Evolutionary conservation across 2,329 filamentous ascomycete genomes (phyloP), one percentile per base, ranked within the genome.

Genomic region (Thermoascus crustaceus): DNA sequence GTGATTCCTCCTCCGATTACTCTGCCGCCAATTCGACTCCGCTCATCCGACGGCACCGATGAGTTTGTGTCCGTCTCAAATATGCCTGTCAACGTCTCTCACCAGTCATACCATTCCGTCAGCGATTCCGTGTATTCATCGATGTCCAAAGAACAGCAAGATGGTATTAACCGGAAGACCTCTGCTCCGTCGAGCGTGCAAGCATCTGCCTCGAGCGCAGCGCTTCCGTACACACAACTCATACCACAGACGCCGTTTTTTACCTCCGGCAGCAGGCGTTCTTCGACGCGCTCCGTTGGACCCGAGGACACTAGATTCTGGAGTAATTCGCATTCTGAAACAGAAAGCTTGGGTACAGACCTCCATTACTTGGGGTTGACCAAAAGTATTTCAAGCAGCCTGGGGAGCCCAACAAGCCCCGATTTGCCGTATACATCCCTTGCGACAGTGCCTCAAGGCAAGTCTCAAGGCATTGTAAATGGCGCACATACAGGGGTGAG

Each of bases 91-190:
- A 27, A 34, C 22, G 31, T 32, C 18, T 17, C 31, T 5, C 34
- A 38, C 30, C 29, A 34, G 13, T 25, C 30, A 27, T 35, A 38
- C 9, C 25, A 33, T n/a, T 41, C 42, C 19, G 20, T 34, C 26
- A 49, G 44, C 24, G 46, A 48, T 14, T 50, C 47, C 18, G 35
- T 47, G 10, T 50, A 50, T 27, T 50, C 47, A 5, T 44, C 46
- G 4, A 34, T 32, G 8, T 30, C 43, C 23, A 23, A 37, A 32
- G 23, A 45, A n/a, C n/a, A n/a, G 37, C 26, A 32, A 36, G 23
- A 40, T 38, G 7, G 14, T 32, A 16, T 27, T 10, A 11, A 32
- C 7, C 20, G 10, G 10, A n/a, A 21, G 14, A n/a, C 14, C 4
- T 35, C 26, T 26, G 25, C 17, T 14, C 25, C 8, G 10, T 23